Conservation (phyloP, 495 filamentous ascomycete species). For the Cairneyella variabilis region DNA sequence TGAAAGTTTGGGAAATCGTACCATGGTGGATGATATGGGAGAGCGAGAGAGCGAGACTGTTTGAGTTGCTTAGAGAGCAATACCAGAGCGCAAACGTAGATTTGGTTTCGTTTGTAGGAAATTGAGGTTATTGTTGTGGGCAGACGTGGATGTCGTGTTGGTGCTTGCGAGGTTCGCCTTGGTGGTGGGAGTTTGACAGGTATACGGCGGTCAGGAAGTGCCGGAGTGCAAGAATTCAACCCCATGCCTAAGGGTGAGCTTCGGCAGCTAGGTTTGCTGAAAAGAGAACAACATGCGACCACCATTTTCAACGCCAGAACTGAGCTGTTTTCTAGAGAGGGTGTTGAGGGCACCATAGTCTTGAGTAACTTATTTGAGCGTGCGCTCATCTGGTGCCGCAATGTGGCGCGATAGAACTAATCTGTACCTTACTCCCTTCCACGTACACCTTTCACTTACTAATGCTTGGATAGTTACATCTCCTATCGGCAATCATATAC, state of each 20-base stretch:
- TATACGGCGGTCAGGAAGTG: neutral
- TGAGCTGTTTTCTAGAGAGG: neutral
- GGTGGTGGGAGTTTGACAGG: neutral
- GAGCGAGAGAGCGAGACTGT: neutral
- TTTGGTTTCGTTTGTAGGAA: neutral
- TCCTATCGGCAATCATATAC: conserved; percentile 98
- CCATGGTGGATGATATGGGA: conserved; percentile 12
- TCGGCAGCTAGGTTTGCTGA: neutral
- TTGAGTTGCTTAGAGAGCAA: too few relatives aligned
- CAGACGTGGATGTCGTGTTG: neutral
- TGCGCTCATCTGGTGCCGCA: neutral
- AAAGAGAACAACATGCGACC: conserved; percentile 9
- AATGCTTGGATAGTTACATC: conserved; percentile 70
- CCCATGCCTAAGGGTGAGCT: neutral
- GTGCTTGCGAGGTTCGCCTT: neutral
- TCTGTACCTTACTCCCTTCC: conserved; percentile 58
- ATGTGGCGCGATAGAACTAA: conserved; percentile 85
- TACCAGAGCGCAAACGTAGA: neutral
- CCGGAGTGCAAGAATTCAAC: neutral
- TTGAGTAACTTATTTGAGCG: neutral
- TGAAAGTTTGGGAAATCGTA: neutral
- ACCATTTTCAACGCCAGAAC: neutral
- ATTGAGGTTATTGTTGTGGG: neutral
- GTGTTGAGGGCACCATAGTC: neutral
- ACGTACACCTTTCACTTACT: conserved; percentile 14